Evolutionary conservation across 2,329 filamentous ascomycete species (phyloP), one percentile per base, ranked within the genome.

Genomic region (Bipolaris oryzae): DNA sequence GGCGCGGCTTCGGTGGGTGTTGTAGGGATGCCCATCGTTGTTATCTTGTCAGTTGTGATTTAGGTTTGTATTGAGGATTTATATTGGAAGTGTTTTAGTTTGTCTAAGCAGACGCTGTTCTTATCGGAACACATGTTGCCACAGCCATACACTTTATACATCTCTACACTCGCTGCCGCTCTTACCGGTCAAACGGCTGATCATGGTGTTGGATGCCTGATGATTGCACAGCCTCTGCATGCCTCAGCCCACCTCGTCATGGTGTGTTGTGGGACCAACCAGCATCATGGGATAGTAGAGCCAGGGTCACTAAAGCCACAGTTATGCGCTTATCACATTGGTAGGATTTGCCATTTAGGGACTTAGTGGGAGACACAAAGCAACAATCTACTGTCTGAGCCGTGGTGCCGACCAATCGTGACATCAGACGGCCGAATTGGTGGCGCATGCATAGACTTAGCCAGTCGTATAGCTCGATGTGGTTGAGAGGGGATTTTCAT

Each of bases 1-100:
- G 70, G 70, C 6, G 69, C 70, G 9, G 68, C 61, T 5, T 68
- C 67, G 45, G 33, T 31, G 5, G 60, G 50, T n/a, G 58, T 49
- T 3, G 58, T 60, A 3, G 63, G 64, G 33, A 55, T 44, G 43
- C 62, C 67, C 68, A 72, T 72, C 37, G 31, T 11, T 43, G 20
- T 25, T 21, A 5, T 15, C 28, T 35, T n/a, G 23, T 35, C 37
- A 18, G 33, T 44, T 2, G 20, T 5, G 13, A 50, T 18, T 34
- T 28, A 9, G 25, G 25, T 28, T 28, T 2, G 25, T 28, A 28
- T 28, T 28, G 9, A 28, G 10, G 21, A 21, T 23, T 23, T 7
- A 21, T 15, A n/a, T 28, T 34, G 44, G 11, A 33, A 45, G 5
- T 34, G 37, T 13, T 23, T 5, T 25, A 13, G 23, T 5, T 9